A percentile compares a stretch with the other conserved stretches of the same genome.
Evolutionary conservation across 108 stramenopile species (phyloP).

Genomic region (Cyclotella sp.): DNA sequence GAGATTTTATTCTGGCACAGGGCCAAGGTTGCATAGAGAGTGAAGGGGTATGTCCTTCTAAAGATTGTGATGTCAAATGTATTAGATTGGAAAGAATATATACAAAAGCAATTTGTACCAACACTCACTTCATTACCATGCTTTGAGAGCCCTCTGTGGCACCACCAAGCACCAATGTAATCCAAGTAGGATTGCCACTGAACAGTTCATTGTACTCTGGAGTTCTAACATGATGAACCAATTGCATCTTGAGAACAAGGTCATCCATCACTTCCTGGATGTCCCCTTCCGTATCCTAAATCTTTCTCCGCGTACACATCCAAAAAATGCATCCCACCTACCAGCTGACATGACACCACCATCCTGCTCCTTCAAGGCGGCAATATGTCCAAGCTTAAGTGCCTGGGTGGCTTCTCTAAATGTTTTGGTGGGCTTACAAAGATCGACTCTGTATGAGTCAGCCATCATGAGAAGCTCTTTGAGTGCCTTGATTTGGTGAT

Average conservation of each 20-base stretch:
- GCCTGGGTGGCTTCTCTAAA: slow-evolving; percentile 67
- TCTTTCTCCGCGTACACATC: slow-evolving; percentile 67
- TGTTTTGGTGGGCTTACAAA: slow-evolving; percentile 57
- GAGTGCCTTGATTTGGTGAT: slow-evolving; percentile 61
- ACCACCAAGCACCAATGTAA: slow-evolving; percentile 65
- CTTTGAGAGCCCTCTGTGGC: slow-evolving; percentile 52
- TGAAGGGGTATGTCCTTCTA: slow-evolving; percentile 48
- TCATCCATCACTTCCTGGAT: slow-evolving; percentile 66
- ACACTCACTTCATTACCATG: slow-evolving; percentile 67
- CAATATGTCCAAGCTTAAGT: slow-evolving; percentile 71
- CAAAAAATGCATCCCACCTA: slow-evolving; percentile 71
- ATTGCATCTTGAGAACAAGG: slow-evolving; percentile 53
- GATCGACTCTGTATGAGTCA: slow-evolving; percentile 63
- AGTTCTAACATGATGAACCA: slow-evolving; percentile 64
- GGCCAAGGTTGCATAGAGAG: slow-evolving; percentile 47
- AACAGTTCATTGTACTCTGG: slow-evolving; percentile 75
- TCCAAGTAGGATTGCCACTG: slow-evolving; percentile 70
- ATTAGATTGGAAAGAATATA: slow-evolving; percentile 20
- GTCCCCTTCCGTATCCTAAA: slow-evolving; percentile 59
- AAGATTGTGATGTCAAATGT: neutral
- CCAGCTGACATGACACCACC: slow-evolving; percentile 76
- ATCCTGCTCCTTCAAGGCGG: slow-evolving; percentile 76
- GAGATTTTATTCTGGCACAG: slow-evolving; percentile 74
- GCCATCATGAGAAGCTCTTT: slow-evolving; percentile 62
- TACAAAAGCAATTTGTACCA: slow-evolving; percentile 41